Percentiles rank a stretch among this genome's conserved stretches.
phyloP scores from a whole-genome alignment of 2,329 filamentous ascomycete genomes.

The Beauveria brongniartii region DNA sequence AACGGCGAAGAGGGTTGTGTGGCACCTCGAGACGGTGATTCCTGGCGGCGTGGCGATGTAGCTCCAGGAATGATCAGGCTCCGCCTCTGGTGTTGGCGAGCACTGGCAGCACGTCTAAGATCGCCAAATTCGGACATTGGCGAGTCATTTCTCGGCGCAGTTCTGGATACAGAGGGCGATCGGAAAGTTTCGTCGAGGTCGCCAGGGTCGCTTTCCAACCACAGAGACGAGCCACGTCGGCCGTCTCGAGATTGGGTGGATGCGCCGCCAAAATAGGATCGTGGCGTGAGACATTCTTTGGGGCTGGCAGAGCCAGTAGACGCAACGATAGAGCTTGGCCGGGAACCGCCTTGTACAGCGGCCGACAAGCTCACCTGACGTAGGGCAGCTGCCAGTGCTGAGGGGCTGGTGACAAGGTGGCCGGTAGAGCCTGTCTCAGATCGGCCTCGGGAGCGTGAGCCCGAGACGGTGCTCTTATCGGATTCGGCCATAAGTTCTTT shows the following conservation, averaged over 20 bases:
- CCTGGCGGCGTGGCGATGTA: constrained; percentile 73
- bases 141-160: constrained; percentile 70
- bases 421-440: constrained; percentile 41
- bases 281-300: constrained; percentile 81
- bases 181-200: constrained; percentile 85
- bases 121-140: constrained; percentile 79
- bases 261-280: constrained; percentile 61
- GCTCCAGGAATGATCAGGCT: constrained; percentile 77
- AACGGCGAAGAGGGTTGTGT: constrained; percentile 80
- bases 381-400: constrained; percentile 48
- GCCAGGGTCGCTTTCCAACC: constrained; percentile 74
- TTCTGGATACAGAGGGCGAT: constrained; percentile 66
- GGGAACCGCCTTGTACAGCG: constrained; percentile 30
- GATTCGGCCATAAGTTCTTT: constrained; percentile 25
- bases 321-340: constrained; percentile 44
- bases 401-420: constrained; percentile 30
- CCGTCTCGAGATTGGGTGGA: constrained; percentile 53
- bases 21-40: constrained; percentile 71
- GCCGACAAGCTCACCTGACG: constrained; percentile 29
- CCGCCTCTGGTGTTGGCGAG: constrained; percentile 74
- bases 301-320: constrained; percentile 87
- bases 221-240: constrained; percentile 63
- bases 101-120: constrained; percentile 67
- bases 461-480: constrained; percentile 14
- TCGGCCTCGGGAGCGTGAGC: constrained; percentile 11